Evolutionary conservation across 2,329 filamentous ascomycete genomes (phyloP).

Genomic region (Epicoccum nigrum): DNA sequence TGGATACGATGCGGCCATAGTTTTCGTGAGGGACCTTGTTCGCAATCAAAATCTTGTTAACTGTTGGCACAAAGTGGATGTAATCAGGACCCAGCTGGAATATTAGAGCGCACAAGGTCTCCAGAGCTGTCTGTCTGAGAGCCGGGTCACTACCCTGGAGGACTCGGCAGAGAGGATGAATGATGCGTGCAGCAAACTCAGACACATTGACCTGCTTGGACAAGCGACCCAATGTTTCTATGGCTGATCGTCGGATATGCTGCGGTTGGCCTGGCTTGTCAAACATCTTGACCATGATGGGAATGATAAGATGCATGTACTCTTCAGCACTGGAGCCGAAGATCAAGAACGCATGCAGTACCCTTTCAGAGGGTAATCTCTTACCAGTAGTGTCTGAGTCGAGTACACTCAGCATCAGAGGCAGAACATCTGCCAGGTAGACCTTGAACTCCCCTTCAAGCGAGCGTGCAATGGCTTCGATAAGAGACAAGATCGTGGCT

Average conservation of each 20-base stretch:
- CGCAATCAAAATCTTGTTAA: conserved; percentile 81
- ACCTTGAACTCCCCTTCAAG: conserved; percentile 98
- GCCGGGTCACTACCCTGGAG: conserved; percentile 74
- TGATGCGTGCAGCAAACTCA: conserved; percentile 94
- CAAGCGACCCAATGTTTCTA: conserved; percentile 92
- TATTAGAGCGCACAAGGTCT: conserved; percentile 93
- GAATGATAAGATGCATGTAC: conserved; percentile 99
- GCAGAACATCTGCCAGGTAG: conserved; percentile 85
- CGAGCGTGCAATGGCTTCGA: conserved; percentile 92
- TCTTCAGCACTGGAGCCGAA: conserved; percentile 96
- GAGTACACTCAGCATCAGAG: conserved; percentile 91
- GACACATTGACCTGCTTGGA: conserved; percentile 97
- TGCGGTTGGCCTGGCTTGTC: conserved; percentile 84
- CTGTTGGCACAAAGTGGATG: conserved; percentile 88
- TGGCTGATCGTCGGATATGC: conserved; percentile 82
- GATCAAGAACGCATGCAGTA: conserved; percentile 92
- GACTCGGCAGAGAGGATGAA: conserved; percentile 88
- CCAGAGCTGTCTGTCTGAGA: conserved; percentile 81
- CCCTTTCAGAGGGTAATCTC: conserved; percentile 82
- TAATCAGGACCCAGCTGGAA: conserved; percentile 97
- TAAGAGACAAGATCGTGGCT: conserved; percentile 86
- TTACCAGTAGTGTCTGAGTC: conserved; percentile 81
- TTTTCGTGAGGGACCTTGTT: conserved; percentile 88
- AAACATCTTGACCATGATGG: conserved; percentile 91
- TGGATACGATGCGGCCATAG: conserved; percentile 89